These are phyloP conservation scores for Grosmannia huntii DNA, from an alignment of 2,329 filamentous ascomycete species.

Conservation along the genomic window DNA sequence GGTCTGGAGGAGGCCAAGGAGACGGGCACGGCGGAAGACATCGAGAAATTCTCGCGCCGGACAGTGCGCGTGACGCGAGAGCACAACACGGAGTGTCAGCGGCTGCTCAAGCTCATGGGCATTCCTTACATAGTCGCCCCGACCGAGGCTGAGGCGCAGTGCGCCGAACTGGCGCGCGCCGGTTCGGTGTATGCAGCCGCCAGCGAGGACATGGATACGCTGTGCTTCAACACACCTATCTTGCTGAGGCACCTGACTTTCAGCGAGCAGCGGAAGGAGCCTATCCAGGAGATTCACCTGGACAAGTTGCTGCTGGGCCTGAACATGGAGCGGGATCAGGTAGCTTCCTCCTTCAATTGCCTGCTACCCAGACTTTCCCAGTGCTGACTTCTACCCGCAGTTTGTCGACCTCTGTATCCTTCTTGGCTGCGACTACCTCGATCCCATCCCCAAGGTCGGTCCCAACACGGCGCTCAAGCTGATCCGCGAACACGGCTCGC, in stretches of 20 bases:
- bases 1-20: slow-evolving; percentile 92
- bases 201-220: slow-evolving; percentile 96
- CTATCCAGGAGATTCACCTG: slow-evolving; percentile 88
- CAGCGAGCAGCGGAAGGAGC: slow-evolving; percentile 93
- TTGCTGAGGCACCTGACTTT: slow-evolving; percentile 88
- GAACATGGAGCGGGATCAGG: slow-evolving; percentile 76
- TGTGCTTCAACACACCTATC: slow-evolving; percentile 90
- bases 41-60: slow-evolving; percentile 90
- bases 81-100: slow-evolving; percentile 91
- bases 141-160: slow-evolving; percentile 95
- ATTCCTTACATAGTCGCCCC: slow-evolving; percentile 91
- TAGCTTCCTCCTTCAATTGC: slow-evolving; percentile 21
- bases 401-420: slow-evolving; percentile 98
- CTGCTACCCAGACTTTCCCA: not conserved
- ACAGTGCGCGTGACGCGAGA: slow-evolving; percentile 93
- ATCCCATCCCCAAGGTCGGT: slow-evolving; percentile 89
- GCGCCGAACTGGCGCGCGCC: slow-evolving; percentile 74
- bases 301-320: slow-evolving; percentile 78
- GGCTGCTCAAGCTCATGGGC: slow-evolving; percentile 85
- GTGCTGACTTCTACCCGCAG: slow-evolving; percentile 27
- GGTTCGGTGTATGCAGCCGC: slow-evolving; percentile 96
- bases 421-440: slow-evolving; percentile 93
- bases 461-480: slow-evolving; percentile 85
- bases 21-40: slow-evolving; percentile 89
- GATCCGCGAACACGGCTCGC: slow-evolving; percentile 78